Evolutionary conservation across 148 eudicot genomes (phyloP).

Genomic region (Camellia granthamiana): DNA sequence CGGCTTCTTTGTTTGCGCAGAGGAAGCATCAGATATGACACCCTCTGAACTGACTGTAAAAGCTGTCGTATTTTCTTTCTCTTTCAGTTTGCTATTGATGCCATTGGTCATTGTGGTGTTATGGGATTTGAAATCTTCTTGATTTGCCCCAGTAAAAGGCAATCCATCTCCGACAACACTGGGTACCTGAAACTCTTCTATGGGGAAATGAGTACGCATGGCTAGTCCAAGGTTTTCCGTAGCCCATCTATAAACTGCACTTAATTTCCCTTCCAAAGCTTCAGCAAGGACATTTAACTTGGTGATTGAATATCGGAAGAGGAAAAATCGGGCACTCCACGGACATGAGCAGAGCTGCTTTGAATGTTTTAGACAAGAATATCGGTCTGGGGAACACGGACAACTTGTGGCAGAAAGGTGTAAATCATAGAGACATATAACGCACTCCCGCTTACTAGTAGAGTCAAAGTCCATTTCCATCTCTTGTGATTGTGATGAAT

Average conservation of each 20-base stretch:
- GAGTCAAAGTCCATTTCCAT: conserved; percentile 44
- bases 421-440: conserved; percentile 50
- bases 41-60: conserved; percentile 7
- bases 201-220: conserved; percentile 10
- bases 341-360: conserved; percentile 64
- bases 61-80: conserved; percentile 8
- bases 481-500: conserved; percentile 34
- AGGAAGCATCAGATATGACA: neutral
- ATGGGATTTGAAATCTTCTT: neutral
- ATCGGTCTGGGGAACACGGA: conserved; percentile 49
- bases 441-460: conserved; percentile 53
- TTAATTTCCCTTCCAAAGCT: conserved; percentile 60
- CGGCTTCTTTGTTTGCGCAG: neutral
- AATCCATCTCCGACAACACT: conserved; percentile 12
- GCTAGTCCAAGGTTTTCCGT: conserved; percentile 38
- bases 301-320: conserved; percentile 40
- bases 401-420: conserved; percentile 70
- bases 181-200: conserved; percentile 6
- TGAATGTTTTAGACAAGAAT: conserved; percentile 67
- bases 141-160: conserved; percentile 14
- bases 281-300: conserved; percentile 55
- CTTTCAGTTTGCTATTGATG: conserved; percentile 8
- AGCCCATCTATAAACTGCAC: conserved; percentile 41
- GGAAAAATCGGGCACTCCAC: conserved; percentile 50
- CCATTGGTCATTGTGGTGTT: neutral